Conservation (phyloP, 768 basidiomycete species). For the Rossbeevera mucosa region DNA sequence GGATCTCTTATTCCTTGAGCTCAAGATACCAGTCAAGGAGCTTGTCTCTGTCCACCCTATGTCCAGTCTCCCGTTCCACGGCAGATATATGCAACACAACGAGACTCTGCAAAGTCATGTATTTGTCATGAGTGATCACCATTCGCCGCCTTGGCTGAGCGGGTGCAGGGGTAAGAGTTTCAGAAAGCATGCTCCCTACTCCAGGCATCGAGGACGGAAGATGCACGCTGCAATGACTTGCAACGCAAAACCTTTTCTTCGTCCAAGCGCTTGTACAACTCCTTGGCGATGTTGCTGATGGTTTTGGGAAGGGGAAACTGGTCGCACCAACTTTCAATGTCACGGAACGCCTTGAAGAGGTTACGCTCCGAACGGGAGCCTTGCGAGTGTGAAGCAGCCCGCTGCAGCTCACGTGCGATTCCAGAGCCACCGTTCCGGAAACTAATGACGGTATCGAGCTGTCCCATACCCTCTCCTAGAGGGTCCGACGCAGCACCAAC, state of each 20-base stretch:
- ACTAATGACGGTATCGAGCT: constrained; percentile 91
- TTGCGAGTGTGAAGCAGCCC: constrained; percentile 64
- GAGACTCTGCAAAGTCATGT: constrained; percentile 84
- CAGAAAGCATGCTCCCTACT: constrained; percentile 25
- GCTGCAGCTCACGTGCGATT: constrained; percentile 85
- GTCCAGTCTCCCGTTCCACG: constrained; percentile 70
- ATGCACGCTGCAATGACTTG: constrained; percentile 95
- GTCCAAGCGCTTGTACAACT: constrained; percentile 94
- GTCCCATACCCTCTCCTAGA: constrained; percentile 89
- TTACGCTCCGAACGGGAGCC: constrained; percentile 79
- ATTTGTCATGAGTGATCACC: constrained; percentile 95
- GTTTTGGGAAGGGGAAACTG: constrained; percentile 90
- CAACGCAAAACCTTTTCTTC: constrained; percentile 91
- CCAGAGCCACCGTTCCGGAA: constrained; percentile 95
- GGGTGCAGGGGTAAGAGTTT: constrained; percentile 33
- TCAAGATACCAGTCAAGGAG: constrained; percentile 97
- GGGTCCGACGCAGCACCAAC: constrained; percentile 96
- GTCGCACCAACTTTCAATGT: constrained; percentile 93
- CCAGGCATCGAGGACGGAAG: constrained; percentile 39
- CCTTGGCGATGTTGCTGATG: constrained; percentile 94
- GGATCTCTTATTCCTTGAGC: constrained; percentile 74
- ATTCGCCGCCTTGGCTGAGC: constrained; percentile 64
- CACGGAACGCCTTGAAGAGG: constrained; percentile 82
- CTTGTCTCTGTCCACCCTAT: constrained; percentile 82
- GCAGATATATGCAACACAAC: constrained; percentile 75